These are phyloP conservation scores for Neurospora africana DNA, from an alignment of 495 filamentous ascomycete species.

Conservation along the genomic window DNA sequence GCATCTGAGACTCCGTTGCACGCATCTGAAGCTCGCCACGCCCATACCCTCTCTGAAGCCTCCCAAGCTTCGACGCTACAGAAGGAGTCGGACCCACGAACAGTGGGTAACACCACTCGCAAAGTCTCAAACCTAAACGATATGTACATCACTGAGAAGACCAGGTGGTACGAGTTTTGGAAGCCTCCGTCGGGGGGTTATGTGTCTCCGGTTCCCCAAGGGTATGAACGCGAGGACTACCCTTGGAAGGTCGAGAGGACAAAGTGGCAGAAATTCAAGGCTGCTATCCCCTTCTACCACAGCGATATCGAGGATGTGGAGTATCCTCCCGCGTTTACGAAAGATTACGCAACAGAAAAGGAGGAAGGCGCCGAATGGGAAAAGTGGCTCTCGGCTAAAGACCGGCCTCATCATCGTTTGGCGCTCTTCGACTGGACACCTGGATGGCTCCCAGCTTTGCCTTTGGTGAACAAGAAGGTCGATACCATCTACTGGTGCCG, in stretches of 20 bases:
- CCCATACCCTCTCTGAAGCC: constrained; percentile 21
- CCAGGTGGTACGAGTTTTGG: constrained; percentile 45
- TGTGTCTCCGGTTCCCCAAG: constrained; percentile 42
- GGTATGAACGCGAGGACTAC: constrained; percentile 30
- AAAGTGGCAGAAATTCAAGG: constrained; percentile 37
- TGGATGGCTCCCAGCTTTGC: constrained; percentile 66
- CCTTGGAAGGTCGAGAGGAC: constrained; percentile 31
- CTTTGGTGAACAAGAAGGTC: constrained; percentile 77
- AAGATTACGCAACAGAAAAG: constrained; percentile 50
- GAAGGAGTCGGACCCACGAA: constrained; percentile 20
- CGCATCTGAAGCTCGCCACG: constrained; percentile 17
- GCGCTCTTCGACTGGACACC: constrained; percentile 63
- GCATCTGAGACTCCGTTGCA: constrained; percentile 18
- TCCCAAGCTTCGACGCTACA: constrained; percentile 25
- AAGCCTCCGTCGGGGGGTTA: constrained; percentile 42
- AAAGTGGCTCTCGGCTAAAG: constrained; percentile 66
- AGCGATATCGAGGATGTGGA: constrained; percentile 31
- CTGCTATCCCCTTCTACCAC: constrained; percentile 28
- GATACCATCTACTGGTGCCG: constrained; percentile 92
- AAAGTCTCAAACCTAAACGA: constrained; percentile 32
- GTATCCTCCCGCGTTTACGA: constrained; percentile 63
- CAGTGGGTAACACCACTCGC: constrained; percentile 34
- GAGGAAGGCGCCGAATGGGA: constrained; percentile 72
- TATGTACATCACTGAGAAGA: constrained; percentile 31
- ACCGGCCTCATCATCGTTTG: constrained; percentile 80